These are phyloP conservation scores for Cryptosporidium viatorum DNA, from an alignment of 169 alveolate species.

Conservation along the genomic window DNA sequence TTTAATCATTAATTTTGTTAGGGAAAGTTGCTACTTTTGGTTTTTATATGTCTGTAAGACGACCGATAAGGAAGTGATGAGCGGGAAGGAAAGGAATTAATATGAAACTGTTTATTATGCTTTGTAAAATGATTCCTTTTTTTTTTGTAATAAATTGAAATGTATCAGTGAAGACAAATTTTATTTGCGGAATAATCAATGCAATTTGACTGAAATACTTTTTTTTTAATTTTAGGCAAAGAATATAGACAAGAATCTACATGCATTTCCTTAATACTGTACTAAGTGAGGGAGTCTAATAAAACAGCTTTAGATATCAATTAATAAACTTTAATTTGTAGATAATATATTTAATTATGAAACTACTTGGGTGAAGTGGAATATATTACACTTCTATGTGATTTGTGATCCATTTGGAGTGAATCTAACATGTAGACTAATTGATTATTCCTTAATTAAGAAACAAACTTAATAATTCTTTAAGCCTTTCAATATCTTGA, in stretches of 20 bases:
- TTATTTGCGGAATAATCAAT: neutral
- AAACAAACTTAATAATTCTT: conserved; percentile 11
- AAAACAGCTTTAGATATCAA: neutral
- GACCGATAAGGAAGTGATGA: neutral
- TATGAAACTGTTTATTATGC: neutral
- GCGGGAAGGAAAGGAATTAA: neutral
- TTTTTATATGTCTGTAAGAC: neutral
- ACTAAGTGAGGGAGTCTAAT: neutral
- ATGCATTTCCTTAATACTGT: neutral
- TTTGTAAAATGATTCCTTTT: neutral
- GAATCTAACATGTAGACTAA: neutral
- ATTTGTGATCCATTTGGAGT: neutral
- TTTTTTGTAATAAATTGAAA: neutral
- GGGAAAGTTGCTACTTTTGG: too few relatives aligned
- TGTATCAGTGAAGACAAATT: neutral
- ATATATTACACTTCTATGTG: neutral
- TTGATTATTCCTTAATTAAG: conserved; percentile 2
- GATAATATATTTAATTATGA: neutral
- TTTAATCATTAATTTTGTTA: too few relatives aligned
- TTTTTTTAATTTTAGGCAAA: neutral
- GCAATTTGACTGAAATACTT: neutral
- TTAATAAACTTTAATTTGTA: neutral
- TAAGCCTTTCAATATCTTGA: conserved; percentile 50
- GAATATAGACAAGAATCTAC: neutral
- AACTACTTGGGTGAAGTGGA: neutral